Evolutionary conservation across 164 flowering plant species (phyloP), one percentile per base, ranked within the genome.

Genomic region (Kingdonia uniflora): DNA sequence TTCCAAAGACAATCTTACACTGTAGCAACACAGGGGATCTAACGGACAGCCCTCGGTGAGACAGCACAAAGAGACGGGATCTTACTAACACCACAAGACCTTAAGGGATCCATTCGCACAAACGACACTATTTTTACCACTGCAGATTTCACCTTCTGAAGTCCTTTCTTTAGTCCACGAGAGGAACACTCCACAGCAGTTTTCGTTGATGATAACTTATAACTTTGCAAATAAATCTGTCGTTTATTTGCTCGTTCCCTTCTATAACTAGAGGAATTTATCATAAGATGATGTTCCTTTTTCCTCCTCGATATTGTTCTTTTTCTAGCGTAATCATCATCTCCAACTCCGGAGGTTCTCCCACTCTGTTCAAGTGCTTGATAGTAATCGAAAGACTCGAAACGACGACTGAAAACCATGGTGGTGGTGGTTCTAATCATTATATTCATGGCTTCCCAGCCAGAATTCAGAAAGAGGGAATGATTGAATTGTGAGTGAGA

Each of bases 191-290:
- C 26, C 38, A 52, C 17, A 39, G 59, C 21, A 1, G 19, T 58
- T 12, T 56, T 63, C 16, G n/a, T 4, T 0, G 74, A 29, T 14
- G 61, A 45, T 14, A 78, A 55, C 62, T 65, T 57, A 62, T 78
- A 78, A 0, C 73, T 61, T 5, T 52, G 60, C 2, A 78, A 72
- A 23, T 64, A 78, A 53, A 75, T 61, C 17, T 56, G 75, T 39
- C 80, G 53, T 10, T 70, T 65, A 56, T 60, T 68, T 0, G 78
- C 80, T 19, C 75, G 22, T 14, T 68, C 70, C 0, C 66, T 60
- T 25, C 66, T 74, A 45, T 69, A 67, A 40, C 78, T 75, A 0
- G 63, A 39, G 2, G 74, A 65, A 39, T 11, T 21, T 19, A 29
- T 62, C 60, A 71, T 44, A 29, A 7, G 26, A 12, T 42, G 17